phyloP scores from a whole-genome alignment of 139 green algal species.

The Chlorella sorokiniana region DNA sequence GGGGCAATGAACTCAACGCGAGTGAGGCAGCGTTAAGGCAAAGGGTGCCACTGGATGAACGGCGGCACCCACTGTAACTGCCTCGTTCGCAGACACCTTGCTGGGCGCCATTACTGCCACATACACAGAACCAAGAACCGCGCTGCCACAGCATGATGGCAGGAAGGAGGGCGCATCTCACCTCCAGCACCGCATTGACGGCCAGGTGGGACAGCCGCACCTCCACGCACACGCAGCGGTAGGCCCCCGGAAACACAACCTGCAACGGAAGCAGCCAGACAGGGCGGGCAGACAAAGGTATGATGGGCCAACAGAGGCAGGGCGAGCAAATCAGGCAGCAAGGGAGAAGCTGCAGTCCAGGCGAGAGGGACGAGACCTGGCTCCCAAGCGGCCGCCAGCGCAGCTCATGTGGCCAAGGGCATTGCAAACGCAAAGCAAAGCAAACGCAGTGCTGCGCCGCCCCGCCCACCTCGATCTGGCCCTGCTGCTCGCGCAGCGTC shows the following conservation, averaged over 20 bases:
- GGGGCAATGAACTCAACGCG: no score
- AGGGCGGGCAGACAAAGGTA: not conserved
- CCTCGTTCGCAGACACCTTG: no score
- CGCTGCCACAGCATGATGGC: no score
- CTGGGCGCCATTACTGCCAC: not conserved
- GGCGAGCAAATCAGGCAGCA: not conserved
- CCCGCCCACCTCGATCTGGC: not conserved
- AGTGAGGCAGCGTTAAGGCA: no score
- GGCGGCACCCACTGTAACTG: no score
- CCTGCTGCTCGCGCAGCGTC: slow-evolving; percentile 56
- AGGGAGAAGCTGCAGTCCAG: not conserved
- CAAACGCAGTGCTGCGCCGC: not conserved
- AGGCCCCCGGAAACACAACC: slow-evolving; percentile 75
- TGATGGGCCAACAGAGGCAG: not conserved
- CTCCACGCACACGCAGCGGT: slow-evolving; percentile 86
- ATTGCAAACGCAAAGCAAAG: not conserved
- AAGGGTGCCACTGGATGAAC: no score
- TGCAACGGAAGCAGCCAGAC: slow-evolving; percentile 27
- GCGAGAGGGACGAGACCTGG: no score
- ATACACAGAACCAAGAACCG: not conserved
- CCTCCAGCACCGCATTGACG: slow-evolving; percentile 60
- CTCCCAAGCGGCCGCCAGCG: no score
- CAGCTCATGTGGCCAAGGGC: not conserved
- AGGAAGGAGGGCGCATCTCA: no score
- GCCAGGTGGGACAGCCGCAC: slow-evolving; percentile 85